A percentile compares a stretch with the other conserved stretches of the same genome.
Evolutionary conservation across 2,329 filamentous ascomycete genomes (phyloP).

Genomic region (Sphaerostilbella broomeana): DNA sequence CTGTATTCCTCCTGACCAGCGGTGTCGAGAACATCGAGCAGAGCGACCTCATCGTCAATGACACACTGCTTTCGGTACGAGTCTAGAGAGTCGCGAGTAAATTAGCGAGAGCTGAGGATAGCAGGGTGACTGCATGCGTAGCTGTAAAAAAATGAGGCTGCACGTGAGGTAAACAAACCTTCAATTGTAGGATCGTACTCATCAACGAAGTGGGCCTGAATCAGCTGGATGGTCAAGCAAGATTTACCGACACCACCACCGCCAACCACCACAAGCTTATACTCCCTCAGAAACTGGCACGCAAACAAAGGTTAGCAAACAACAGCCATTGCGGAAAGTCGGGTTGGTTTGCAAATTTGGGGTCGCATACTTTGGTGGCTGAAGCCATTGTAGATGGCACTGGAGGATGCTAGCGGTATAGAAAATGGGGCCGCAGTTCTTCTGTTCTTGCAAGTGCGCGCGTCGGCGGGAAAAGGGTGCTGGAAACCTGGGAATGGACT

Average conservation of each 20-base stretch:
- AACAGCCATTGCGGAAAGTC: slow-evolving; percentile 3
- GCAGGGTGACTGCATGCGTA: neutral
- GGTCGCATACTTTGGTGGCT: slow-evolving; percentile 28
- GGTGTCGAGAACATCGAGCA: slow-evolving; percentile 96
- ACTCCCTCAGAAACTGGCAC: slow-evolving; percentile 74
- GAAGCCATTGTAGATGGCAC: slow-evolving; percentile 26
- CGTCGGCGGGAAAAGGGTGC: slow-evolving; percentile 1
- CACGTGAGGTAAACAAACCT: slow-evolving; percentile 54
- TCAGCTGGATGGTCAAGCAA: slow-evolving; percentile 95
- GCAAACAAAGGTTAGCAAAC: slow-evolving; percentile 15
- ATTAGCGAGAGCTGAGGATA: slow-evolving; percentile 11
- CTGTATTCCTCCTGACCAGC: slow-evolving; percentile 99
- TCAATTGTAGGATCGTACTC: slow-evolving; percentile 99
- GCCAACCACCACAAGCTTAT: slow-evolving; percentile 94
- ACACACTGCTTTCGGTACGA: slow-evolving; percentile 99
- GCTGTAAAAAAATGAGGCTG: neutral
- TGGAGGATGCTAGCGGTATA: slow-evolving; percentile 9
- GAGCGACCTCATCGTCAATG: slow-evolving; percentile 94
- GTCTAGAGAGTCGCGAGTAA: slow-evolving; percentile 48
- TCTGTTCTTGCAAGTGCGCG: slow-evolving; percentile 1
- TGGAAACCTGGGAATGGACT: slow-evolving; percentile 1
- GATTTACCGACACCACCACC: slow-evolving; percentile 99
- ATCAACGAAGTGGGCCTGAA: slow-evolving; percentile 95
- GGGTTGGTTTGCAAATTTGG: neutral
- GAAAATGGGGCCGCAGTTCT: neutral